Evolutionary conservation across 345 rosid species (phyloP), one percentile per base, ranked within the genome.

Genomic region (Jatropha curcas): DNA sequence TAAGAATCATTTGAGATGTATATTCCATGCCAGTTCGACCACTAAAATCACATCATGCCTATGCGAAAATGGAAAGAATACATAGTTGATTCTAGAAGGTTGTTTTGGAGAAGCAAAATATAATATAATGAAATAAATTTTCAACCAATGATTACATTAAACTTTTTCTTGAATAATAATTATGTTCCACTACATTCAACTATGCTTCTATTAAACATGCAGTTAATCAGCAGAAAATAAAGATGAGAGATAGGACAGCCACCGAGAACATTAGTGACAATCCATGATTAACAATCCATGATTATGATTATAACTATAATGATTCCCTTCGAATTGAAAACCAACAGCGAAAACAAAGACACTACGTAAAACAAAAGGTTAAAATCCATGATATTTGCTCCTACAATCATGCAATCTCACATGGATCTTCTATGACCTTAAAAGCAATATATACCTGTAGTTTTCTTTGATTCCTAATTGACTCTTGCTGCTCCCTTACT

Each of bases 401-500:
- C 7, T 25, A 0, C 11, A 27, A 8, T 57, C 5, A 17, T 66
- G 53, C 57, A 62, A 24, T 28, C 17, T 59, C 6, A 20, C 48
- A 77, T 46, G 35, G 10, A 60, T 60, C 27, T 22, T 35, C 43
- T 34, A 41, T 39, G 33, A 57, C 41, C 61, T 46, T 61, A 43
- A 65, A n/a, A 52, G 10, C 19, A 28, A 65, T 1, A 41, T 11
- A 67, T 77, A 92, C 95, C 97, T 92, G 99, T 22, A 76, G 82
- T 79, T 88, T 89, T 51, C 98, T 81, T 73, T 89, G 84, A 71
- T 80, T 84, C 77, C 99, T 83, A 76, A 86, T 84, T 78, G 71
- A 75, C 82, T 90, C 97, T 77, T 90, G 96, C 81, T 90, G 99
- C 87, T 92, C 98, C 82, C 92, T 86, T 76, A 88, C 48, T 91